phyloP scores from a whole-genome alignment of 2,329 filamentous ascomycete species.

The Parascedosporium putredinis region DNA sequence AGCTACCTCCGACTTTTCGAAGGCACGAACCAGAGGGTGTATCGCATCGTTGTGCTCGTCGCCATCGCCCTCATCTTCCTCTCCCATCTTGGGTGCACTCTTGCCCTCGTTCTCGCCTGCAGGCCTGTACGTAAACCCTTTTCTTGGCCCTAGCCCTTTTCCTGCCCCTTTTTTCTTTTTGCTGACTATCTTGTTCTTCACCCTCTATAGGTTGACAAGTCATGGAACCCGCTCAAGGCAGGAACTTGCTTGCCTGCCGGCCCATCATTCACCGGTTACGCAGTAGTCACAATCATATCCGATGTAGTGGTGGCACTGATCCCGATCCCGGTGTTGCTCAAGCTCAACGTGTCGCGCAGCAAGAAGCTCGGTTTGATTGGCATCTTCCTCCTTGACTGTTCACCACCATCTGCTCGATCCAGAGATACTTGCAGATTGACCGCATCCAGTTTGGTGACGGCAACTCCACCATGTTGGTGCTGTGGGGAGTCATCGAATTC shows the following conservation, averaged over 20 bases:
- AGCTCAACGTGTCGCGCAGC: slow-evolving; percentile 33
- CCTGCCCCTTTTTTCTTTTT: background rate
- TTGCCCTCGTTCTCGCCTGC: slow-evolving; percentile 40
- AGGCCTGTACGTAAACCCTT: slow-evolving; percentile 29
- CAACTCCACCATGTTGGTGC: slow-evolving; percentile 44
- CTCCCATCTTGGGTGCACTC: slow-evolving; percentile 35
- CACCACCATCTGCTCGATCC: slow-evolving; percentile 42
- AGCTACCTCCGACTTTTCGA: slow-evolving; percentile 41
- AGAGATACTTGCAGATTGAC: slow-evolving; percentile 40
- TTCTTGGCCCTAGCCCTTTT: slow-evolving; percentile 1
- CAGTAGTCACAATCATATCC: slow-evolving; percentile 38
- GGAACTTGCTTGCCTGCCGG: slow-evolving; percentile 36
- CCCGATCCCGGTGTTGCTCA: slow-evolving; percentile 37
- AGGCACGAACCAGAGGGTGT: slow-evolving; percentile 33
- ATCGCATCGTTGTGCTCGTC: slow-evolving; percentile 32
- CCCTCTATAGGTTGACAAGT: slow-evolving; percentile 25
- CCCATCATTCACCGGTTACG: slow-evolving; percentile 40
- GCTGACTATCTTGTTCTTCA: too few relatives aligned
- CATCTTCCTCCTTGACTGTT: slow-evolving; percentile 44
- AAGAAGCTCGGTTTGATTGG: slow-evolving; percentile 41
- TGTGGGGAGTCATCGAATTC: slow-evolving; percentile 48
- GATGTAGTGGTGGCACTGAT: slow-evolving; percentile 39
- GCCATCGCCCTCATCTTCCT: slow-evolving; percentile 32
- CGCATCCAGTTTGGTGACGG: slow-evolving; percentile 38
- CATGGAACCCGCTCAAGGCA: slow-evolving; percentile 29